Evolutionary conservation across 768 basidiomycete genomes (phyloP), one percentile per base, ranked within the genome.

Genomic region (Termitomyces bulborhizus): DNA sequence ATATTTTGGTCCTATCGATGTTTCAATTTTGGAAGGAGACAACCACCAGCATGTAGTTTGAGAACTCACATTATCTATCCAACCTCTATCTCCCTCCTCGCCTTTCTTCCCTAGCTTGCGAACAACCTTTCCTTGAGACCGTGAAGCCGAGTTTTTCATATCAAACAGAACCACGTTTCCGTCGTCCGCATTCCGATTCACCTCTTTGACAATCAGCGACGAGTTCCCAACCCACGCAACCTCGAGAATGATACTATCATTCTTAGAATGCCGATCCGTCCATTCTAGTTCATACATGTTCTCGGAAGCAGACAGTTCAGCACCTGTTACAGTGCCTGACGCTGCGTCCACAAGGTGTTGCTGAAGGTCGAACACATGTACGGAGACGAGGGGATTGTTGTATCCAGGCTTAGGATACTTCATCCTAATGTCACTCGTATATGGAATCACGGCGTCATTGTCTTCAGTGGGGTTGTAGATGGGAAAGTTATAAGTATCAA

Each of bases 391-490:
- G 7, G 97, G 97, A 66, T 98, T 99, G 44, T 82, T 74, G 69
- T 87, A 92, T 18, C 93, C 92, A 15, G 92, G 93, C 63, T 96
- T 96, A 11, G 93, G 93, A 65, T 96, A 96, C 57, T 77, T 79
- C 78, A 81, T 81, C 60, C 78, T 77, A 68, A 93, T 84, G 39
- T 81, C 80, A 29, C 75, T 71, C 16, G 90, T 87, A 68, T 96
- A 98, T 32, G 93, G 93, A 39, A 88, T 74, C 29, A 93, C 85
- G 29, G 79, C 73, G 63, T 83, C 75, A 46, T 84, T 73, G 66
- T 93, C 78, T 0, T 80, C 75, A 0, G 86, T 84, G 15, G 93
- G 92, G 63, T 98, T 98, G 72, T 96, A 99, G 43, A 98, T 78
- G 2, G 95, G 93, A 72, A 91, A 92, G 39, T 77, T 80, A 71